phyloP scores from a whole-genome alignment of 169 alveolate genomes.

The Cytauxzoon felis region DNA sequence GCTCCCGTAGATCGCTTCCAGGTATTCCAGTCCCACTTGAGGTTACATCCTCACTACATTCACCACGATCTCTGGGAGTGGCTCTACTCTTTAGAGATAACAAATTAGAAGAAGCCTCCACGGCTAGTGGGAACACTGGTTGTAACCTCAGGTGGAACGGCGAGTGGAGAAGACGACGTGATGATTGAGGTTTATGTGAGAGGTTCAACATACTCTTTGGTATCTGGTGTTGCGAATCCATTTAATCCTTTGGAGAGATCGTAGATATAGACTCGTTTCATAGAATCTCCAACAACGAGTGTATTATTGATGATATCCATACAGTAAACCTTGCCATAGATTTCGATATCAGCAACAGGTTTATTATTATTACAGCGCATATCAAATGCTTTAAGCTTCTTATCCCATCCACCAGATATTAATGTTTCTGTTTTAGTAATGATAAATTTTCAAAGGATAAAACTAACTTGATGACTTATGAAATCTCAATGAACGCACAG shows the following conservation, averaged over 20 bases:
- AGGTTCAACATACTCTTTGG: conserved; percentile 59
- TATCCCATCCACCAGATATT: conserved; percentile 62
- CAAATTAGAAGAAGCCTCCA: no score
- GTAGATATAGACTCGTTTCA: conserved; percentile 60
- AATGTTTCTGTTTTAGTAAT: conserved; percentile 12
- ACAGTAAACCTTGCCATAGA: conserved; percentile 59
- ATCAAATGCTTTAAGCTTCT: conserved; percentile 44
- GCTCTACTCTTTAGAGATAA: no score
- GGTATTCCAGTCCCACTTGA: no score
- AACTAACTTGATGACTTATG: conserved; percentile 33
- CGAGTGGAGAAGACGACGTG: no score
- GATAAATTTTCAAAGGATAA: no score
- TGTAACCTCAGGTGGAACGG: no score
- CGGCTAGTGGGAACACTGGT: no score
- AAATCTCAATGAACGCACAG: conserved; percentile 49
- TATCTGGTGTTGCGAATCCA: conserved; percentile 59
- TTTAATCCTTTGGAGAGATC: conserved; percentile 57
- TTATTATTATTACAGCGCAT: conserved; percentile 14
- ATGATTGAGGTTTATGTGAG: no score
- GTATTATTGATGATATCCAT: conserved; percentile 55
- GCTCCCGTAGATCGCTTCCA: no score
- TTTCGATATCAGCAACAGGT: conserved; percentile 49
- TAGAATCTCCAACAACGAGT: conserved; percentile 63
- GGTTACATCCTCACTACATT: no score
- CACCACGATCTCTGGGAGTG: no score